Conservation (phyloP, 371 early-diverging fungal species). For the Blakeslea trispora region DNA sequence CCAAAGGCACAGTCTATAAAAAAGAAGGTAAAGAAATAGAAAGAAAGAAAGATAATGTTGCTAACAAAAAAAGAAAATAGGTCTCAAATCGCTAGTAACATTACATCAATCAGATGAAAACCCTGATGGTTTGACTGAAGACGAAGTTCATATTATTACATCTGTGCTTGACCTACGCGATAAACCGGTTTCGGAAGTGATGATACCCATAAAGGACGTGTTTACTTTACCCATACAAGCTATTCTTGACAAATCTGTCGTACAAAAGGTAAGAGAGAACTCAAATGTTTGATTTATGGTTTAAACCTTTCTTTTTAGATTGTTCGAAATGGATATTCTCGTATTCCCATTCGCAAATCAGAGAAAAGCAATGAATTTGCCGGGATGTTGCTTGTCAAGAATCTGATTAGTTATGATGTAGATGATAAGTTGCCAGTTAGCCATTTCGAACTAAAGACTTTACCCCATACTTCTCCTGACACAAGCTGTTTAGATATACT, state of each 20-base stretch:
- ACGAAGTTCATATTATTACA: conserved; percentile 90
- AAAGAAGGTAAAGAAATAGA: conserved; percentile 43
- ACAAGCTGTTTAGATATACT: conserved; percentile 90
- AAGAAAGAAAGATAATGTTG: no score
- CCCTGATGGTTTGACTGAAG: conserved; percentile 80
- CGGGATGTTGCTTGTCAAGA: conserved; percentile 92
- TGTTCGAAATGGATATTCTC: conserved; percentile 82
- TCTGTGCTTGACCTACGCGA: conserved; percentile 90
- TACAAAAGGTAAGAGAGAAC: conserved; percentile 62
- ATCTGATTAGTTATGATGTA: conserved; percentile 81
- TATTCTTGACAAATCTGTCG: conserved; percentile 62
- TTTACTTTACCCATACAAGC: conserved; percentile 74
- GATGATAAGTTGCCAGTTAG: conserved; percentile 73
- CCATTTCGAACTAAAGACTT: conserved; percentile 64
- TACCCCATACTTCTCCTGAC: conserved; percentile 72
- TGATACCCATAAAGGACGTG: conserved; percentile 88
- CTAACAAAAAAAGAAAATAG: no score
- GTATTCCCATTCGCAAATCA: conserved; percentile 82
- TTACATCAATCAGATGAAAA: conserved; percentile 73
- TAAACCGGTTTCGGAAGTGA: conserved; percentile 79
- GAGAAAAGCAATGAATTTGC: conserved; percentile 66
- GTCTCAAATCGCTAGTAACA: conserved; percentile 88
- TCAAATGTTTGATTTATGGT: background rate
- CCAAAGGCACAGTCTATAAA: conserved; percentile 79
- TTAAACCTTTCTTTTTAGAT: no score